A percentile compares a stretch with the other conserved stretches of the same genome.
Evolutionary conservation across 176 grass and related monocot genomes (phyloP).

Genomic region (Leersia perrieri): DNA sequence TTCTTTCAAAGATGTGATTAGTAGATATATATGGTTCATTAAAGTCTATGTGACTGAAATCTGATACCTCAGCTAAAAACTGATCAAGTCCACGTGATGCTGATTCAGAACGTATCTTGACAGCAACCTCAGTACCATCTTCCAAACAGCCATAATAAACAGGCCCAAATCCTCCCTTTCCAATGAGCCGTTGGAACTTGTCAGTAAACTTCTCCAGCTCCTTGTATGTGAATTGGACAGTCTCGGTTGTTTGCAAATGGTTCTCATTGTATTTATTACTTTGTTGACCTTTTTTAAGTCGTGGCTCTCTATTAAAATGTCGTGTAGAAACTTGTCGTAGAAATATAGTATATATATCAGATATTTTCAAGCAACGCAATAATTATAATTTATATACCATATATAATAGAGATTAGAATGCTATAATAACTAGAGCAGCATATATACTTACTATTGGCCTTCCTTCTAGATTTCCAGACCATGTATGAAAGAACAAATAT

Average conservation of each 20-base stretch:
- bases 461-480: not conserved
- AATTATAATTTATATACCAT: not conserved
- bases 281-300: not conserved
- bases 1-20: too few species aligned
- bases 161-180: conserved; percentile 35
- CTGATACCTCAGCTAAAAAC: conserved; percentile 19
- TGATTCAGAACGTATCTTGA: conserved; percentile 45
- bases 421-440: too few species aligned
- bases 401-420: too few species aligned
- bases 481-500: conserved; percentile 1
- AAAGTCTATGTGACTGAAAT: too few species aligned
- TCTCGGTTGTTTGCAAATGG: not conserved
- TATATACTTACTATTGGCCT: not conserved
- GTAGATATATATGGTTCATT: too few species aligned
- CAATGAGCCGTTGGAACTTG: conserved; percentile 26
- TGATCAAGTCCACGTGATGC: conserved; percentile 24
- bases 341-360: not conserved
- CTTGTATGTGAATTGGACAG: conserved; percentile 31
- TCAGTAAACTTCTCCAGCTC: conserved; percentile 24
- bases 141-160: conserved; percentile 40
- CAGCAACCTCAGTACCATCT: conserved; percentile 32
- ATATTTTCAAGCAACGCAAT: not conserved
- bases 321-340: not conserved
- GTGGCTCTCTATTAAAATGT: not conserved
- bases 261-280: not conserved